These are phyloP conservation scores for Metarhizium anisopliae DNA, from an alignment of 2,329 filamentous ascomycete genomes.

Conservation along the genomic window DNA sequence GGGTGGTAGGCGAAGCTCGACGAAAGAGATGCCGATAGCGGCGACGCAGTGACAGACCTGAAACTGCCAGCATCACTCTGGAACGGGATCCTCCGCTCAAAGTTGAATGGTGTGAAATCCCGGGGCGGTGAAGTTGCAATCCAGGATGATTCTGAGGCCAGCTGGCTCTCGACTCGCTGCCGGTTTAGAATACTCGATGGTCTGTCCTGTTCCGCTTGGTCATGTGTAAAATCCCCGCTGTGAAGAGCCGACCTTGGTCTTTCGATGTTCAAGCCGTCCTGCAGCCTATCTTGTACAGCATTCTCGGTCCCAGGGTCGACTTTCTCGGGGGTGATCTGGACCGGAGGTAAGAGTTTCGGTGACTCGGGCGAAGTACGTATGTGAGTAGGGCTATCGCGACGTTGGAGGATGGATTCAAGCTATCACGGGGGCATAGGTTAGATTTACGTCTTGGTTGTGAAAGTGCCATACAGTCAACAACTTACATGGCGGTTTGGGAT, in stretches of 20 bases:
- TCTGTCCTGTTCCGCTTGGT: constrained; percentile 14
- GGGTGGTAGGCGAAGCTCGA: constrained; percentile 77
- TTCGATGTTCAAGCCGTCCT: constrained; percentile 59
- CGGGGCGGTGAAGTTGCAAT: constrained; percentile 48
- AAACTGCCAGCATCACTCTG: constrained; percentile 26
- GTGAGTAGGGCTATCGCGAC: constrained; percentile 11
- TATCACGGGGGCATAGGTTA: constrained; percentile 9
- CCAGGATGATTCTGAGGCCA: constrained; percentile 27
- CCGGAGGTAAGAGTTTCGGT: constrained; percentile 33
- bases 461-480: constrained; percentile 3
- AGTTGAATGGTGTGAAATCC: constrained; percentile 37
- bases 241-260: constrained; percentile 71
- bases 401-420: constrained; percentile 29
- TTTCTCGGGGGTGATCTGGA: constrained; percentile 39
- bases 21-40: constrained; percentile 62
- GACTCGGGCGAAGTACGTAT: constrained; percentile 27
- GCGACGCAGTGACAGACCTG: constrained; percentile 41
- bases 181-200: constrained; percentile 1
- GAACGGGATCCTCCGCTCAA: constrained; percentile 25
- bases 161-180: neutral
- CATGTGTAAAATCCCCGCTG: constrained; percentile 54
- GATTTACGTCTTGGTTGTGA: neutral
- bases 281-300: constrained; percentile 31
- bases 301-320: constrained; percentile 13
- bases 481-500: constrained; percentile 53